Base-by-base conservation (phyloP, 2,329 filamentous ascomycete species). In the Didymella keratinophila region DNA sequence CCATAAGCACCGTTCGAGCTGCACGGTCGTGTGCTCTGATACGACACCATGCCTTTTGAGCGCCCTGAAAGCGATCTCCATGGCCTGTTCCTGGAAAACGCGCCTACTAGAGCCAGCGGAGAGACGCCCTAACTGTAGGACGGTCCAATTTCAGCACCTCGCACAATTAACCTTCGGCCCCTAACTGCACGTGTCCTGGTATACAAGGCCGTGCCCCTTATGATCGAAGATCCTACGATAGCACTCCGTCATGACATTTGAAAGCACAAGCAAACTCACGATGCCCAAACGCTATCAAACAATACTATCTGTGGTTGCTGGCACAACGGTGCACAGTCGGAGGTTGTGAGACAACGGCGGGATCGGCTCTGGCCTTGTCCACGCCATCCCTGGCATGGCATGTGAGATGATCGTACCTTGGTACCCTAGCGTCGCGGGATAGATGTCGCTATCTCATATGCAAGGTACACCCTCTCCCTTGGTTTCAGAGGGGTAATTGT, bases 401-500 rank as follows among this genome's bases (percentile, higher is more conserved):
- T 63, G 61, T 63, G 58, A 62, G 59, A 65, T 53, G 53, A 51
- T 56, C 45, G 55, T 60, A 56, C 58, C 34, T 52, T 64, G 62
- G 52, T 55, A 61, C 58, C 58, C 57, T 66, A 66, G 63, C 60
- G 58, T 56, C 47, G 49, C 53, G 46, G 53, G 46, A 58, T 55
- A 56, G 23, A 48, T 43, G 56, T 52, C 52, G 52, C 41, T 49
- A 45, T 46, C 42, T 14, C 43, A 60, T 60, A 70, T 70, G 67
- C 67, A 70, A 70, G 67, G 67, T 67, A 68, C 66, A 52, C 45
- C 47, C 51, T 52, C 34, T 64, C 54, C 55, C 47, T 65, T 62
- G 61, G 54, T 53, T 43, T 50, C 37, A 25, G 50, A 46, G 46
- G 32, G 54, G 51, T 30, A 43, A 25, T 51, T 41, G 36, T 52